Conservation (phyloP, 1,284 basidiomycete species). For the Melampsora americana region DNA sequence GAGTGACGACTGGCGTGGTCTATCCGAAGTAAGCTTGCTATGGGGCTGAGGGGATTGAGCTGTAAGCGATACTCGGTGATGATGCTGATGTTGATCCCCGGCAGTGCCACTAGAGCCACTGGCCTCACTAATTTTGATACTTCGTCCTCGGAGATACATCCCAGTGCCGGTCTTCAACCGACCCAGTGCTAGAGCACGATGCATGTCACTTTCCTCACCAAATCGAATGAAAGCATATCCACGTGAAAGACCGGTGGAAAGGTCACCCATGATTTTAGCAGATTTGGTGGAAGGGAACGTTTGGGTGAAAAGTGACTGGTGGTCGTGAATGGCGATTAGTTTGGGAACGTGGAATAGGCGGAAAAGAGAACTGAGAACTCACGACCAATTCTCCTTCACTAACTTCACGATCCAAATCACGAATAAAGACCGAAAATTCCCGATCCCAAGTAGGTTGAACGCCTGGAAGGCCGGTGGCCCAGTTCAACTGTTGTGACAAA, state of each 20-base stretch:
- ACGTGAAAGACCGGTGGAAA: conserved; percentile 77
- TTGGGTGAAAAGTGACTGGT: conserved; percentile 62
- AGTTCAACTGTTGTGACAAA: conserved; percentile 71
- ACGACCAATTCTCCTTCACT: conserved; percentile 78
- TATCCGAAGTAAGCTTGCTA: neutral
- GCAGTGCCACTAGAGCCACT: conserved; percentile 43
- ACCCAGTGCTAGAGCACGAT: conserved; percentile 67
- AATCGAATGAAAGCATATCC: conserved; percentile 88
- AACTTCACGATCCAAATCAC: conserved; percentile 81
- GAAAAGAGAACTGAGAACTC: conserved; percentile 6
- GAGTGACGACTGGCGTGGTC: no score
- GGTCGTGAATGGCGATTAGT: conserved; percentile 53
- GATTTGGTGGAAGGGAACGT: conserved; percentile 84
- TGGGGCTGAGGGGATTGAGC: conserved; percentile 11
- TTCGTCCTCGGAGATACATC: conserved; percentile 50
- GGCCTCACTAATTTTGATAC: conserved; percentile 57
- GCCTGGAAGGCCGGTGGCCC: conserved; percentile 64
- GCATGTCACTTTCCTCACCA: conserved; percentile 78
- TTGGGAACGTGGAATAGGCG: neutral
- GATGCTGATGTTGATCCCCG: conserved; percentile 29
- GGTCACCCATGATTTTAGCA: conserved; percentile 88
- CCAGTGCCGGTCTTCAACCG: conserved; percentile 48
- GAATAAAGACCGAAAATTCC: conserved; percentile 86
- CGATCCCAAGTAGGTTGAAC: conserved; percentile 57
- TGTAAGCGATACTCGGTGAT: neutral